A percentile compares a stretch with the other conserved stretches of the same genome.
Evolutionary conservation across 495 filamentous ascomycete genomes (phyloP).

Genomic region (Hypoxylon perforatum): DNA sequence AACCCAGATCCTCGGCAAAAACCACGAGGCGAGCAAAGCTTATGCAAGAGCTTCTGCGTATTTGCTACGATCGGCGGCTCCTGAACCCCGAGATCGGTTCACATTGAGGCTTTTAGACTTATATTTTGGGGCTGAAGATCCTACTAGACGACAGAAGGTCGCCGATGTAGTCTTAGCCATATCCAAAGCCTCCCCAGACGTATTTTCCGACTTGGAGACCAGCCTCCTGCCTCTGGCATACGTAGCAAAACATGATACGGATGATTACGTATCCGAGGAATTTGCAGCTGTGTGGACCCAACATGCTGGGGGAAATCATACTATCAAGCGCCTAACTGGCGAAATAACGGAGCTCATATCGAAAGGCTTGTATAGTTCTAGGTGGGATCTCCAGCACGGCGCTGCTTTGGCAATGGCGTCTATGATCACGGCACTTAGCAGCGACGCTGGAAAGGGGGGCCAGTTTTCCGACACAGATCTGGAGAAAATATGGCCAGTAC

Average conservation of each 20-base stretch:
- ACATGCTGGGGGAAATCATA: constrained; percentile 84
- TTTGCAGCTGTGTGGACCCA: constrained; percentile 89
- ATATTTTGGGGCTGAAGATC: constrained; percentile 84
- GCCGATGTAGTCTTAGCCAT: constrained; percentile 82
- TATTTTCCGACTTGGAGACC: constrained; percentile 80
- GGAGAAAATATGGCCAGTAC: constrained; percentile 77
- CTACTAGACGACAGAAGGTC: constrained; percentile 74
- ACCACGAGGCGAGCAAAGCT: constrained; percentile 86
- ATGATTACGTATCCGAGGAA: constrained; percentile 76
- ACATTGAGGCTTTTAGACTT: constrained; percentile 72
- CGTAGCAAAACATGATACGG: constrained; percentile 83
- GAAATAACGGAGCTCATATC: constrained; percentile 80
- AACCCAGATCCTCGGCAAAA: constrained; percentile 85
- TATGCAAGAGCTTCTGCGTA: constrained; percentile 92
- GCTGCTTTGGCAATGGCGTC: constrained; percentile 83
- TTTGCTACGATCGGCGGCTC: constrained; percentile 76
- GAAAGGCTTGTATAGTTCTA: constrained; percentile 75
- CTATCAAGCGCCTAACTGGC: constrained; percentile 81
- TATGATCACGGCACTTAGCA: constrained; percentile 69
- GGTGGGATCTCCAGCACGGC: constrained; percentile 91
- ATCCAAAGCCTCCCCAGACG: constrained; percentile 87
- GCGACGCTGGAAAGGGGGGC: constrained; percentile 50
- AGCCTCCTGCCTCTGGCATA: constrained; percentile 87
- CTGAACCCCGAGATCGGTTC: constrained; percentile 74
- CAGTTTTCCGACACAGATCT: constrained; percentile 68